These are phyloP conservation scores for Apiospora rasikravindrae DNA, from an alignment of 2,329 filamentous ascomycete genomes.

Conservation along the genomic window DNA sequence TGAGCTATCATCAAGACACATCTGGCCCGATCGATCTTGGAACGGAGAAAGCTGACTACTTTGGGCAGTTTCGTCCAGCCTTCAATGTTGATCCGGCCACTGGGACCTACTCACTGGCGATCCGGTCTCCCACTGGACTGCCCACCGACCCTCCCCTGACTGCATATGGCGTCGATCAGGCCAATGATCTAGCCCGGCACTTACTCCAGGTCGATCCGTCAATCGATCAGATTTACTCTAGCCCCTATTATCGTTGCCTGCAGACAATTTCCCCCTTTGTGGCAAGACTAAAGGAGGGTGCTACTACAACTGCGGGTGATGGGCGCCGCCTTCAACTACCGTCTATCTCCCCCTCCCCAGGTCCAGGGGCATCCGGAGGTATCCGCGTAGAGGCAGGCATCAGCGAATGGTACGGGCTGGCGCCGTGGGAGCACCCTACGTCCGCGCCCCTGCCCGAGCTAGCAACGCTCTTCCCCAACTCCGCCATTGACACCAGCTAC, in stretches of 20 bases:
- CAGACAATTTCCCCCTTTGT: conserved; percentile 80
- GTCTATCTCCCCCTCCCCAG: not conserved
- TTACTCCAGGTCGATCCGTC: conserved; percentile 67
- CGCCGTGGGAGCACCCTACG: conserved; percentile 82
- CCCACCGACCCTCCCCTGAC: conserved; percentile 87
- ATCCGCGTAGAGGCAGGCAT: conserved; percentile 63
- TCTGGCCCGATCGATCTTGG: conserved; percentile 7
- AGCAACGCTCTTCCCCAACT: conserved; percentile 68
- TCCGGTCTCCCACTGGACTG: conserved; percentile 85
- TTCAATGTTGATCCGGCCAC: conserved; percentile 85
- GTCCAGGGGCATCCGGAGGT: not conserved
- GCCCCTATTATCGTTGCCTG: conserved; percentile 85
- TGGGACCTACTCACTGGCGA: conserved; percentile 75
- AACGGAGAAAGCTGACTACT: conserved; percentile 29
- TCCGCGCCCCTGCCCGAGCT: conserved; percentile 71
- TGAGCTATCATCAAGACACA: conserved; percentile 23
- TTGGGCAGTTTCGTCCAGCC: conserved; percentile 79
- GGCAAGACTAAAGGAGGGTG: conserved; percentile 43
- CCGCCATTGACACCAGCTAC: conserved; percentile 59
- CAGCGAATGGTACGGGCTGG: conserved; percentile 91
- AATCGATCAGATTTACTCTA: conserved; percentile 80
- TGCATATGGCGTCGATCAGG: conserved; percentile 83
- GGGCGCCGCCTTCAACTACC: not conserved
- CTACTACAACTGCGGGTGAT: not conserved
- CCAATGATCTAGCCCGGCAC: conserved; percentile 74